Base-by-base conservation (phyloP, 2,329 filamentous ascomycete species). In the Exophiala sp. region DNA sequence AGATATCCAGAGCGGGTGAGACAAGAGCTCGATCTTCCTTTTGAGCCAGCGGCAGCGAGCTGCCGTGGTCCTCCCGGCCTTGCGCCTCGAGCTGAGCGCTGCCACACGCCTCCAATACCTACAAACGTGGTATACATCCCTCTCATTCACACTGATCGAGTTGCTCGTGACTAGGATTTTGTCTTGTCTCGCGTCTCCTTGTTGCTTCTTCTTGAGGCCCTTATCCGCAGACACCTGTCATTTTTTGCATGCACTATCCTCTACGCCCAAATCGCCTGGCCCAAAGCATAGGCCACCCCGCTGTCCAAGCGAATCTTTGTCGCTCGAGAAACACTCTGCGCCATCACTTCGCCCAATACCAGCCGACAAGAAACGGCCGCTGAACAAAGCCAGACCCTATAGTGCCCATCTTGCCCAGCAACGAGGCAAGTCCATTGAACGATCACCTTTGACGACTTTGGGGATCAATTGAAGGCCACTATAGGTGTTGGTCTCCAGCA, bases 271-370 rank as follows among this genome's bases (percentile, higher is more conserved):
- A 21, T 42, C 34, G 24, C 23, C 19, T 46, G 50, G 50, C 21
- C 46, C 46, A 23, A n/a, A 53, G 50, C 46, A 9, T 21, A 23
- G 10, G 27, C 23, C 19, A 18, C 8, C 23, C 13, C 24, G 23
- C 38, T 35, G 23, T 24, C 19, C 41, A 27, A 43, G 29, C 40
- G 16, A 44, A 39, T 41, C 29, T 48, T 43, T 46, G 50, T 53
- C 50, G 46, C 50, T 49, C 32, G 42, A 53, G 50, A 42, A 53
- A 53, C 50, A 42, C 35, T 29, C 43, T 41, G 27, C 21, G 21
- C 19, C 22, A 41, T 29, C 29, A 19, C 23, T 34, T n/a, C 34
- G 34, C 30, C 34, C 18, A 32, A 34, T 14, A 22, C 40, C 14
- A 16, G 18, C 16, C 13, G 29, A 29, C n/a, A 5, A 23, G 11